Conservation (phyloP, 2,329 filamentous ascomycete genomes). For the Aspergillus neoniger region DNA sequence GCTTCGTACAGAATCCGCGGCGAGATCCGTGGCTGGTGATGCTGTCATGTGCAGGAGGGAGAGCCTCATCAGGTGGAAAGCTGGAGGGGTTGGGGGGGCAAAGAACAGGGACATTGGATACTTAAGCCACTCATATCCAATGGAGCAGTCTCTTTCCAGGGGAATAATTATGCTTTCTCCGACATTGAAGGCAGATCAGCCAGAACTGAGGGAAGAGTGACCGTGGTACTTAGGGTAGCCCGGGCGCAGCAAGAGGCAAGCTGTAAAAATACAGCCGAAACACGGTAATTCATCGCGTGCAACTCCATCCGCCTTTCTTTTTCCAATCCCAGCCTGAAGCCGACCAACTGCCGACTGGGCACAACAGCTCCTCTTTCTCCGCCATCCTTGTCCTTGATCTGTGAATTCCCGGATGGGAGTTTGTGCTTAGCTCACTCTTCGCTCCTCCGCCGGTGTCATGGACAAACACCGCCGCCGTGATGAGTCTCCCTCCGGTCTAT, state of each 20-base stretch:
- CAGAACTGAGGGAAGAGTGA: background rate
- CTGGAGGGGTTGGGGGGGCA: background rate
- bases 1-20: background rate
- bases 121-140: background rate
- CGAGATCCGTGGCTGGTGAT: constrained; percentile 2
- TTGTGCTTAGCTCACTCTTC: constrained; percentile 23
- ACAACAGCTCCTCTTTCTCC: background rate
- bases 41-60: constrained; percentile 8
- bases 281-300: constrained; percentile 39
- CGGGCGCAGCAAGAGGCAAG: constrained; percentile 13
- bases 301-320: constrained; percentile 13
- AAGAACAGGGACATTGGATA: background rate
- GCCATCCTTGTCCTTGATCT: constrained; percentile 8
- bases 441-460: constrained; percentile 38
- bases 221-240: background rate
- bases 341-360: constrained; percentile 10
- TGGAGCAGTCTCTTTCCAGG: background rate
- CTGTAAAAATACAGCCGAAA: constrained; percentile 29
- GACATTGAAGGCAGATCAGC: background rate
- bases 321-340: constrained; percentile 9
- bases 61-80: background rate
- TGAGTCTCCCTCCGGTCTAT: constrained; percentile 48
- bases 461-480: constrained; percentile 49
- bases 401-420: constrained; percentile 29
- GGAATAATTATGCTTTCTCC: background rate